phyloP scores from a whole-genome alignment of 495 filamentous ascomycete species.

The Hyphodiscus hymeniophilus region DNA sequence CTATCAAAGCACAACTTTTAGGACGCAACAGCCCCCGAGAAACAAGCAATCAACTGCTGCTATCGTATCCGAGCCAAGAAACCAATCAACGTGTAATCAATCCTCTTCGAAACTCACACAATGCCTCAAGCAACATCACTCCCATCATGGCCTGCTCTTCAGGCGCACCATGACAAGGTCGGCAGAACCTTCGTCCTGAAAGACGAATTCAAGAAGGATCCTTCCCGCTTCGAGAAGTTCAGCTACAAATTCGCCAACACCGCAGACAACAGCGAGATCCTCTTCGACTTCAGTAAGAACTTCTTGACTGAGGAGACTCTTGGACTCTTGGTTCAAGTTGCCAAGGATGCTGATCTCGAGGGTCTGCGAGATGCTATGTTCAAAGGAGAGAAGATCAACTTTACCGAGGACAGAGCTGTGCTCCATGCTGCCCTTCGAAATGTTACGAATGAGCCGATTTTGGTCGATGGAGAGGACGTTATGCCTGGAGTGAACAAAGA shows the following conservation, averaged over 20 bases:
- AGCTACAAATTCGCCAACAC: constrained; percentile 74
- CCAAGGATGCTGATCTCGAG: constrained; percentile 84
- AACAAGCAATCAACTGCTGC: too few relatives aligned
- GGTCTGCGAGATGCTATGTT: constrained; percentile 96
- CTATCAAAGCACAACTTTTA: too few relatives aligned
- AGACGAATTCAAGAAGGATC: constrained; percentile 84
- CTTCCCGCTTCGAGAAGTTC: constrained; percentile 83
- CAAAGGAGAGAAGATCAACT: constrained; percentile 95
- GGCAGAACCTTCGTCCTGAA: constrained; percentile 87
- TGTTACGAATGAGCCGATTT: constrained; percentile 72
- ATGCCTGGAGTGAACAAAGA: constrained; percentile 90
- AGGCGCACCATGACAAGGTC: constrained; percentile 75
- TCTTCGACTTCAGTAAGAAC: constrained; percentile 99
- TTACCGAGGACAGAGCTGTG: constrained; percentile 92
- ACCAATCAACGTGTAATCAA: too few relatives aligned
- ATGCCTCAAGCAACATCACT: constrained; percentile 70
- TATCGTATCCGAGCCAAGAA: too few relatives aligned
- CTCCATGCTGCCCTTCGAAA: constrained; percentile 94
- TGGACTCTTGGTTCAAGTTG: constrained; percentile 75
- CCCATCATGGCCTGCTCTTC: constrained; percentile 76
- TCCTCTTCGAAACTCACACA: not conserved
- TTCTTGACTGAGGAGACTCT: constrained; percentile 90
- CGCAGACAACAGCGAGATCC: constrained; percentile 69
- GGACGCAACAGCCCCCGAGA: not conserved
- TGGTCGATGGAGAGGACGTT: constrained; percentile 91